Conservation (phyloP, 176 grass and related monocot species). For the Chrysopogon serrulatus region DNA sequence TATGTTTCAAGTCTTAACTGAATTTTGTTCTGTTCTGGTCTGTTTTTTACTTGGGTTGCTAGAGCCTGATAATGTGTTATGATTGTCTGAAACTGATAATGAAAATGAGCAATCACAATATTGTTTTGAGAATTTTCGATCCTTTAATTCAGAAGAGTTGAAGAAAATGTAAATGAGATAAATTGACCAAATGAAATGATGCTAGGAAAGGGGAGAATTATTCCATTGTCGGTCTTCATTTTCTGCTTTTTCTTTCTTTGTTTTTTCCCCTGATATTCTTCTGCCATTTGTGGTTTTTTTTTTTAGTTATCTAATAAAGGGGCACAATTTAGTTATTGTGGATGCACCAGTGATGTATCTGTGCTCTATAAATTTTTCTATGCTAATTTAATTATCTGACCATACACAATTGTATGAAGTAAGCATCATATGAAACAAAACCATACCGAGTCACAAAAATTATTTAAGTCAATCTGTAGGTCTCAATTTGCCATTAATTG, state of each 20-base stretch:
- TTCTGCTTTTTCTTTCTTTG: neutral
- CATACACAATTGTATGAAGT: neutral
- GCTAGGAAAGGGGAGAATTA: neutral
- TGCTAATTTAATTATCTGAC: neutral
- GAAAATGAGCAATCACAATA: neutral
- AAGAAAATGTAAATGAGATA: neutral
- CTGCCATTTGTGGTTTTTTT: neutral
- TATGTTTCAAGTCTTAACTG: neutral
- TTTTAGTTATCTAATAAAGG: neutral
- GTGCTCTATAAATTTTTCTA: neutral
- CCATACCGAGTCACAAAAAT: neutral
- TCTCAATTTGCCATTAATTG: neutral
- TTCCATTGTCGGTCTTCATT: neutral
- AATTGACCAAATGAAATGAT: neutral
- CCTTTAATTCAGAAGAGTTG: neutral
- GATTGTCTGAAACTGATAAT: too few species aligned
- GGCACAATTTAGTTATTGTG: neutral
- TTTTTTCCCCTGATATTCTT: neutral
- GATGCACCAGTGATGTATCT: neutral
- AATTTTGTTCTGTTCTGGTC: constrained; percentile 8
- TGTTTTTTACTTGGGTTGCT: neutral
- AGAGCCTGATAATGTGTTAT: neutral
- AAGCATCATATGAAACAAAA: neutral
- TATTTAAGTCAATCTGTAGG: neutral
- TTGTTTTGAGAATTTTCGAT: neutral